Base-by-base conservation (phyloP, 768 basidiomycete species). In the Collybia sordida region DNA sequence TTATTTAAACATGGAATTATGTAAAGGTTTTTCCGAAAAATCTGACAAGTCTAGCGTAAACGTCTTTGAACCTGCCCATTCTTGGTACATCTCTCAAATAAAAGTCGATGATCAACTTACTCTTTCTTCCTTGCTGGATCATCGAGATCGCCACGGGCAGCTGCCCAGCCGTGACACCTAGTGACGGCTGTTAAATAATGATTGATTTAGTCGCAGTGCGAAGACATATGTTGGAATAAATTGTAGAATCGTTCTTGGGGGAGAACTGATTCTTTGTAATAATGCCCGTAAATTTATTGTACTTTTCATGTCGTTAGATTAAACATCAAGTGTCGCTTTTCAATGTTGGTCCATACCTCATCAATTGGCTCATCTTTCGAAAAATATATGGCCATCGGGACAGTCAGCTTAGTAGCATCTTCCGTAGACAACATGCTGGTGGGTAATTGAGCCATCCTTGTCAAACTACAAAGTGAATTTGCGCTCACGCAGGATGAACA, bases 161-260 rank as follows among this genome's bases (percentile, higher is more conserved):
- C 85, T 4, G 83, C 81, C 71, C 77, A 87, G 27, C 83, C 83
- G 55, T 86, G 84, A 67, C 78, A 77, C 69, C 80, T 81, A 49
- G 6, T 12, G 14, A 19, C 28, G 9, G 14, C 3, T 17, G 41
- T 39, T 19, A 41, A 25, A 27, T n/a, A 34, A 21, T 22, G 6
- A 17, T 42, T n/a, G 34, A 47, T 6, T 50, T 45, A 36, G 48
- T 52, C 37, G 24, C 3, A 51, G 45, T 44, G 14, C 39, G 12
- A 18, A 37, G 40, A 62, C 64, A 39, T 50, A 79, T 79, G 53
- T 71, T 73, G 2, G 67, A 42, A 53, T 81, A 83, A 47, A 69
- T 59, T 59, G 81, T 81, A 62, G 72, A 71, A 48, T 79, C 77
- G 60, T 70, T 76, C 62, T 77, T 73, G 36, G 62, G 58, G 0